Base-by-base conservation (phyloP, 768 basidiomycete species). In the Lactarius tabidus region DNA sequence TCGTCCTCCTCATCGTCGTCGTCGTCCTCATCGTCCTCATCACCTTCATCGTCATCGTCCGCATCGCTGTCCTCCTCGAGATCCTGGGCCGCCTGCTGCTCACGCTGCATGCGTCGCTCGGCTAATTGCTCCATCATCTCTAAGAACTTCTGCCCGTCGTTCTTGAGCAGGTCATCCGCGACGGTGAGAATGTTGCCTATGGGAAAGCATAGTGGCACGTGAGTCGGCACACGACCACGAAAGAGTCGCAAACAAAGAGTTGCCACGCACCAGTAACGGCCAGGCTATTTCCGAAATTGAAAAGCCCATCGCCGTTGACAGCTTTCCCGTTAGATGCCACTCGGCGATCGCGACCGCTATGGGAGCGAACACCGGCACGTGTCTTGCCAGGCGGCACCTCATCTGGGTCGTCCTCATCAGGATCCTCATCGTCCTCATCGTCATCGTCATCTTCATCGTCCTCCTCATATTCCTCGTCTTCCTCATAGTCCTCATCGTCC, bases 41-140 rank as follows among this genome's bases (percentile, higher is more conserved):
- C 79, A 2, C 75, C 81, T 1, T 81, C 80, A 15, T 82, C 80
- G 7, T 83, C 84, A 8, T 82, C 77, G 43, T 82, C 81, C 20
- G 80, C 81, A 53, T 82, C 81, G 41, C 76, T 76, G 59, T 82
- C 82, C 31, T 80, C 80, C 55, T 77, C 79, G 33, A 79, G 77
- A 67, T 78, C 80, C 33, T 70, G 76, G 59, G 78, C 79, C 0
- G 81, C 80, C 72, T 83, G 81, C 70, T 95, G 90, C 73, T 98
- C 95, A 5, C 95, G 84, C 70, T 91, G 89, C 84, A 96, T 93
- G 53, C 96, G 85, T 57, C 93, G 85, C 73, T 97, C 94, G 0
- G 96, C 95, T 23, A 99, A 84, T 77, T 96, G 94, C 75, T 98
- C 97, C 97, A 99, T 99, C 97, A 99, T 99, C 80, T 99, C 97